Conservation (phyloP, 2,329 filamentous ascomycete species). For the Ploettnerulaceae sp. region DNA sequence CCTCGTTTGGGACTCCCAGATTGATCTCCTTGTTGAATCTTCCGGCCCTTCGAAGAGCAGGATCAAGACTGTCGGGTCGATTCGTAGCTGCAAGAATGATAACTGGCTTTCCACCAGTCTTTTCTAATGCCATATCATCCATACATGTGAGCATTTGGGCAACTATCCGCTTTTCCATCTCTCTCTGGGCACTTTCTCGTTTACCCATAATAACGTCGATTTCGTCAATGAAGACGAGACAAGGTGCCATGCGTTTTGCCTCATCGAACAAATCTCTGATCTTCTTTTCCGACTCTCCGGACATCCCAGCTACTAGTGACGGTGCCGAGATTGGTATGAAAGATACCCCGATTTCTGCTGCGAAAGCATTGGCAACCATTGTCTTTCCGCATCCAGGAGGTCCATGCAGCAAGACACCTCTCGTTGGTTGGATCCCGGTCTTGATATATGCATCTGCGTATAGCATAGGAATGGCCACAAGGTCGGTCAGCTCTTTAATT, state of each 20-base stretch:
- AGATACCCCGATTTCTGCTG: constrained; percentile 67
- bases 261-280: constrained; percentile 83
- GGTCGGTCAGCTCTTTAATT: constrained; percentile 62
- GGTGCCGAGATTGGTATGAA: constrained; percentile 81
- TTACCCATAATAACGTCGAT: constrained; percentile 90
- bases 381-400: constrained; percentile 86
- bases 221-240: constrained; percentile 86
- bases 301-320: constrained; percentile 80
- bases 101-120: constrained; percentile 71
- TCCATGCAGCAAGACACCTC: constrained; percentile 74
- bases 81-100: constrained; percentile 92
- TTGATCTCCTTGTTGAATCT: constrained; percentile 82
- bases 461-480: constrained; percentile 68
- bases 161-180: constrained; percentile 86
- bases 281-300: constrained; percentile 83
- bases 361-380: constrained; percentile 74
- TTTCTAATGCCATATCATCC: constrained; percentile 70
- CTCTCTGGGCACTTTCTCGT: constrained; percentile 73
- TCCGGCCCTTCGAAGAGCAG: constrained; percentile 67
- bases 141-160: constrained; percentile 81
- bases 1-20: constrained; percentile 78
- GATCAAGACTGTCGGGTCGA: constrained; percentile 78
- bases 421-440: constrained; percentile 63
- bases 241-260: constrained; percentile 79
- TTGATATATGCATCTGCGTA: constrained; percentile 60